These are phyloP conservation scores for Myriosclerotinia duriaeana DNA, from an alignment of 2,329 filamentous ascomycete species.

Conservation along the genomic window DNA sequence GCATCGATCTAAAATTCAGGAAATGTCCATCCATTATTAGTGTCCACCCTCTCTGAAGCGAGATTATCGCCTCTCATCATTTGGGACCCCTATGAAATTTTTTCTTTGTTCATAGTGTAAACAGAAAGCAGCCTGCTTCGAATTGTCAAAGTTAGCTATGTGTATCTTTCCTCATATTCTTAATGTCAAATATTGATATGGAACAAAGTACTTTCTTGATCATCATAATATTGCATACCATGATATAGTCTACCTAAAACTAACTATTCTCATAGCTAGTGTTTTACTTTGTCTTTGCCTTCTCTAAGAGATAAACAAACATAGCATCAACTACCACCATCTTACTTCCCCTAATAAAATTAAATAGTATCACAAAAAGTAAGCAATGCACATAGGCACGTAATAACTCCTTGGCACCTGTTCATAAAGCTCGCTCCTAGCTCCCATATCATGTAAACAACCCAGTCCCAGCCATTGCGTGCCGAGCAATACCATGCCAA, in stretches of 20 bases:
- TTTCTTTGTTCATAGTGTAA: not conserved
- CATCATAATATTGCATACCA: conserved; percentile 8
- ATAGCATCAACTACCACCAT: conserved; percentile 11
- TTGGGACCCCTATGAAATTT: not conserved
- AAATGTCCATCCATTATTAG: conserved; percentile 9
- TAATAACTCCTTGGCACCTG: conserved; percentile 21
- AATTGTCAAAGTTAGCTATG: not conserved
- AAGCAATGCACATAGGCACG: conserved; percentile 17
- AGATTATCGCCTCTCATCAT: not conserved
- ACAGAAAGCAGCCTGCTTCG: not conserved
- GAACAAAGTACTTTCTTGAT: not conserved
- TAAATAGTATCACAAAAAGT: conserved; percentile 19
- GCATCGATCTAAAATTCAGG: not conserved
- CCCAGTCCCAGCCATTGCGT: conserved; percentile 21
- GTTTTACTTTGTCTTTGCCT: conserved; percentile 1
- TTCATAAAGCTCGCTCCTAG: conserved; percentile 17
- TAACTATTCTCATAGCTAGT: not conserved
- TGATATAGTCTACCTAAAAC: conserved; percentile 15
- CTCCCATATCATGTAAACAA: conserved; percentile 18
- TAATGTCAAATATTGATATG: not conserved
- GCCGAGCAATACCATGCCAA: conserved; percentile 20
- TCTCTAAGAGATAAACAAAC: conserved; percentile 12
- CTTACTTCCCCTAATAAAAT: conserved; percentile 12
- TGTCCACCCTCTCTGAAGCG: not conserved
- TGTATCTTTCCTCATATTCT: not conserved